These are phyloP conservation scores for Aureobasidium sp. DNA, from an alignment of 2,329 filamentous ascomycete genomes.

Conservation along the genomic window DNA sequence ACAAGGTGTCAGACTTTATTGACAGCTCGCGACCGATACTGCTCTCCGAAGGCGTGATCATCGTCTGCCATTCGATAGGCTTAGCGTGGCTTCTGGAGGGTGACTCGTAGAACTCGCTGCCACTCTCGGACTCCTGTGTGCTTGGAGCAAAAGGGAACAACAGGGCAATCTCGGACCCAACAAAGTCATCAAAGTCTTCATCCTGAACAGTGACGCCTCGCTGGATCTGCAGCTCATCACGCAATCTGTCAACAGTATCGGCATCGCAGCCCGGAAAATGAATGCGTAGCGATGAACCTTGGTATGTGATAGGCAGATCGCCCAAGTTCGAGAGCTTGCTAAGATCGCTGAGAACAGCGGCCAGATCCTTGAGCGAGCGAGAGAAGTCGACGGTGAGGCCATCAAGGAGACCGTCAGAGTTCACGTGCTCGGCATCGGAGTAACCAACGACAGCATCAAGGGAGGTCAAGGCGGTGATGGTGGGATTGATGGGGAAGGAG, in stretches of 20 bases:
- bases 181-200: conserved; percentile 60
- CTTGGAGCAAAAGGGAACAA: conserved; percentile 80
- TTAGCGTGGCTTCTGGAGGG: conserved; percentile 32
- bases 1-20: conserved; percentile 26
- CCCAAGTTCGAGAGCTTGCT: conserved; percentile 69
- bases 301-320: conserved; percentile 73
- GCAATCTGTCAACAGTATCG: conserved; percentile 72
- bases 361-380: conserved; percentile 75
- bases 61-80: conserved; percentile 43
- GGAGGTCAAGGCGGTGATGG: conserved; percentile 78
- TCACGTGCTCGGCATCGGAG: conserved; percentile 44
- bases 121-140: conserved; percentile 34
- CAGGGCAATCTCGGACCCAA: conserved; percentile 66
- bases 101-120: conserved; percentile 34
- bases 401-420: conserved; percentile 77
- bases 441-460: conserved; percentile 54
- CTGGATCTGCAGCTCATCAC: conserved; percentile 77
- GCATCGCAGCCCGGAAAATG: conserved; percentile 88
- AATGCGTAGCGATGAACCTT: conserved; percentile 64
- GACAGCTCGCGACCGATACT: conserved; percentile 21
- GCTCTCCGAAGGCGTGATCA: conserved; percentile 44
- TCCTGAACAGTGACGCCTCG: conserved; percentile 77
- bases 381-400: conserved; percentile 83
- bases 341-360: conserved; percentile 72
- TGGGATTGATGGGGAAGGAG: conserved; percentile 83